These are phyloP conservation scores for Termitomyces sp. DNA, from an alignment of 768 basidiomycete genomes.

Conservation along the genomic window DNA sequence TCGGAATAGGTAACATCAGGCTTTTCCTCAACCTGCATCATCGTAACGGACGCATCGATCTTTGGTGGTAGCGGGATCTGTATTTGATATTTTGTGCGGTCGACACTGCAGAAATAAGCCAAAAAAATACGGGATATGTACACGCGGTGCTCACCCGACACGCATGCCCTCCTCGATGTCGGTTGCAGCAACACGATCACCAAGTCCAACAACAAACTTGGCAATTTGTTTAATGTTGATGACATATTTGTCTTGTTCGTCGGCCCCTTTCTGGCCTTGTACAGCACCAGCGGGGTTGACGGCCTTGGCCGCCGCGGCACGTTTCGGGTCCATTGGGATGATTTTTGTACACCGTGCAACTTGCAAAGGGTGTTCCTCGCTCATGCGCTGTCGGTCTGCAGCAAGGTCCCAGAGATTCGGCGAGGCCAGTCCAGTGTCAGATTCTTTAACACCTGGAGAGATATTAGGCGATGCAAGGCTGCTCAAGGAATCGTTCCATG, in stretches of 20 bases:
- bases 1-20: slow-evolving; percentile 98
- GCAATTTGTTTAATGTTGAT: slow-evolving; percentile 99
- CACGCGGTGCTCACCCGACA: slow-evolving; percentile 70
- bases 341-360: slow-evolving; percentile 99
- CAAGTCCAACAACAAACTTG: slow-evolving; percentile 97
- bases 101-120: slow-evolving; percentile 54
- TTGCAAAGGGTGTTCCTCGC: slow-evolving; percentile 89
- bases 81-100: slow-evolving; percentile 96
- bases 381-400: slow-evolving; percentile 88
- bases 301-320: slow-evolving; percentile 72
- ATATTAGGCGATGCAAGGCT: neutral
- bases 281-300: slow-evolving; percentile 73
- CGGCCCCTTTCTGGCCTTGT: slow-evolving; percentile 93
- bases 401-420: slow-evolving; percentile 97
- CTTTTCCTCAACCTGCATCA: slow-evolving; percentile 99
- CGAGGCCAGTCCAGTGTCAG: slow-evolving; percentile 93
- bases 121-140: neutral
- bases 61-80: slow-evolving; percentile 98
- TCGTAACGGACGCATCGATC: slow-evolving; percentile 98
- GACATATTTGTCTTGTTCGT: slow-evolving; percentile 99
- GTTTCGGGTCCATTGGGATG: slow-evolving; percentile 73
- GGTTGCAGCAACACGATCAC: slow-evolving; percentile 93
- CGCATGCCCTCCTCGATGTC: slow-evolving; percentile 99
- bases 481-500: slow-evolving; percentile 10
- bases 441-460: slow-evolving; percentile 85